These are phyloP conservation scores for Cucurbita moschata DNA, from an alignment of 306 rosid genomes.

Conservation along the genomic window DNA sequence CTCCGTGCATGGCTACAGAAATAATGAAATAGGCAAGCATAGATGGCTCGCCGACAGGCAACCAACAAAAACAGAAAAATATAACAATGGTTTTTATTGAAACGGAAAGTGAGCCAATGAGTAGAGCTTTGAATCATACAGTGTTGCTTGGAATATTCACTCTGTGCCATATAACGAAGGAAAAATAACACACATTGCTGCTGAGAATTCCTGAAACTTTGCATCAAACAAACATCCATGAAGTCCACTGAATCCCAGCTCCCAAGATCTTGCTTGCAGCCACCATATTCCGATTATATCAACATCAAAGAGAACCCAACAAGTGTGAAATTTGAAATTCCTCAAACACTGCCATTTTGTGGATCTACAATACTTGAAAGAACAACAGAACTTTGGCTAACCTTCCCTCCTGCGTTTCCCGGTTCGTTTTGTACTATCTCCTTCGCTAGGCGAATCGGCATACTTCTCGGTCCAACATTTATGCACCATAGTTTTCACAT, in stretches of 20 bases:
- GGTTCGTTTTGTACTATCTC: constrained; percentile 33
- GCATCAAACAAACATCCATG: not conserved
- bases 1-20: no score
- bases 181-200: not conserved
- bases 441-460: constrained; percentile 39
- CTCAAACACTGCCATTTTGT: not conserved
- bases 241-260: not conserved
- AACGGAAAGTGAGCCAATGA: not conserved
- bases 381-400: not conserved
- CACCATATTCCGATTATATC: not conserved
- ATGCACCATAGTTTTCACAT: constrained; percentile 42
- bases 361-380: not conserved
- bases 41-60: no score
- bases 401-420: constrained; percentile 44
- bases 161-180: not conserved
- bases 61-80: no score
- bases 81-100: not conserved
- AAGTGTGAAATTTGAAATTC: not conserved
- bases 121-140: not conserved
- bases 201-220: not conserved
- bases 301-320: not conserved
- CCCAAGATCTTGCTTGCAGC: not conserved
- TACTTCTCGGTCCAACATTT: constrained; percentile 40
- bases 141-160: not conserved
- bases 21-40: no score